Evolutionary conservation across 2,329 filamentous ascomycete genomes (phyloP).

Genomic region (Alternaria postmessia): DNA sequence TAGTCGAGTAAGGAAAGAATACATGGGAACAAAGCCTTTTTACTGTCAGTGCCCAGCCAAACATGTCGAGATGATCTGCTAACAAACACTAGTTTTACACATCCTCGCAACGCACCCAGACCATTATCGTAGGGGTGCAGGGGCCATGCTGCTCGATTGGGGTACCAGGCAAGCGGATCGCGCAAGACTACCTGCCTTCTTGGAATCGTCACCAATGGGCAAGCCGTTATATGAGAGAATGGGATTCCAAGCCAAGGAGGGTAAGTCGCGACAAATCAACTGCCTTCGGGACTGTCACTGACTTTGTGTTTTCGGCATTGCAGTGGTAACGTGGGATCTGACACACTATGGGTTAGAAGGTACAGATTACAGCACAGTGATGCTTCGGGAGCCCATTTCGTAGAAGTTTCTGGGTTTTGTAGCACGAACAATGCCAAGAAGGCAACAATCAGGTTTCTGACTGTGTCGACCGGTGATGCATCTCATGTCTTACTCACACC

Average conservation of each 20-base stretch:
- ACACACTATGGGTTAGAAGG: conserved; percentile 41
- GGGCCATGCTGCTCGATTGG: conserved; percentile 50
- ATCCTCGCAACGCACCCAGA: conserved; percentile 48
- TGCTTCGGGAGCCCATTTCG: conserved; percentile 37
- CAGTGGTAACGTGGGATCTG: conserved; percentile 35
- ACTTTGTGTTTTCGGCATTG: not conserved
- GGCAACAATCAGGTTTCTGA: not conserved
- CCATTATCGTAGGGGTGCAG: conserved; percentile 55
- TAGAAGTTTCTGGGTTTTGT: not conserved
- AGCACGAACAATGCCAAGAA: not conserved
- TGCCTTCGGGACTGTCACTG: not conserved
- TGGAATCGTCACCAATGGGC: conserved; percentile 54
- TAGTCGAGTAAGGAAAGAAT: conserved; percentile 34
- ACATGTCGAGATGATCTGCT: not conserved
- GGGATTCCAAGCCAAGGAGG: conserved; percentile 31
- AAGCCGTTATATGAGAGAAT: conserved; percentile 51
- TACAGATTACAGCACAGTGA: conserved; percentile 36
- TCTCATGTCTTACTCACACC: not conserved
- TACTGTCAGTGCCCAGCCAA: conserved; percentile 33
- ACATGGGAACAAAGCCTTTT: conserved; percentile 48
- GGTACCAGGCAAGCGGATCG: conserved; percentile 53
- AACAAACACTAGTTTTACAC: conserved; percentile 36
- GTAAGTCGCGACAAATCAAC: not conserved
- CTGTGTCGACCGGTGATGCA: not conserved
- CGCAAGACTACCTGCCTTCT: conserved; percentile 50